These are phyloP conservation scores for Macrolepiota dolichaula DNA, from an alignment of 768 basidiomycete species.

Conservation along the genomic window DNA sequence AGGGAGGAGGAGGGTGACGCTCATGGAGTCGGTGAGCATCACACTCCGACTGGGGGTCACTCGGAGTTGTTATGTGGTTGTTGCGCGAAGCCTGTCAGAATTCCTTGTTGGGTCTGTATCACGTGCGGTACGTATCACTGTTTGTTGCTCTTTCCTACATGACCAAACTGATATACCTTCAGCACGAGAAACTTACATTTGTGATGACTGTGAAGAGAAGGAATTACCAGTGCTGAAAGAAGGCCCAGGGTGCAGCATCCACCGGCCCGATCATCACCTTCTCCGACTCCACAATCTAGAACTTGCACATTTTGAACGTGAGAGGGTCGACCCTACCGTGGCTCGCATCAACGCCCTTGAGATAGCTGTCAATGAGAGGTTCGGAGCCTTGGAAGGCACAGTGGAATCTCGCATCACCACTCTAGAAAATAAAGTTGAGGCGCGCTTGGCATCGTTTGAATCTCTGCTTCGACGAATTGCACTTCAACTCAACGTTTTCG, in stretches of 20 bases:
- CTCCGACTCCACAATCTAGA: conserved; percentile 2
- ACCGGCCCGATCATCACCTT: conserved; percentile 1
- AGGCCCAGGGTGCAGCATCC: background rate
- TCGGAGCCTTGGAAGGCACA: background rate
- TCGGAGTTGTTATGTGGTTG: conserved; percentile 4
- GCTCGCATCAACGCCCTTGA: conserved; percentile 1
- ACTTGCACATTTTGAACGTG: background rate
- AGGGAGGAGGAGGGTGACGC: background rate
- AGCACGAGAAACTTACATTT: conserved; percentile 8
- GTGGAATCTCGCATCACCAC: background rate
- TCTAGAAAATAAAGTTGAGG: conserved; percentile 3
- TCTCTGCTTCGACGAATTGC: conserved; percentile 4
- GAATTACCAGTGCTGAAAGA: background rate
- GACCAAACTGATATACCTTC: background rate
- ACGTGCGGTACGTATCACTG: conserved; percentile 10
- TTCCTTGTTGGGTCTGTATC: conserved; percentile 11
- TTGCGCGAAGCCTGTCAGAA: conserved; percentile 4
- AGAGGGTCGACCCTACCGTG: background rate
- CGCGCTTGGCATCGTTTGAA: conserved; percentile 8
- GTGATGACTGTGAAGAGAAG: conserved; percentile 4
- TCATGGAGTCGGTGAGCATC: background rate
- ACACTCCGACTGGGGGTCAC: background rate
- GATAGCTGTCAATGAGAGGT: background rate
- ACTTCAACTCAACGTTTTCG: background rate
- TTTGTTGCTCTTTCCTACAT: background rate